A percentile compares a stretch with the other conserved stretches of the same genome.
phyloP scores from a whole-genome alignment of 164 flowering plant genomes.

The Pachysandra terminalis region DNA sequence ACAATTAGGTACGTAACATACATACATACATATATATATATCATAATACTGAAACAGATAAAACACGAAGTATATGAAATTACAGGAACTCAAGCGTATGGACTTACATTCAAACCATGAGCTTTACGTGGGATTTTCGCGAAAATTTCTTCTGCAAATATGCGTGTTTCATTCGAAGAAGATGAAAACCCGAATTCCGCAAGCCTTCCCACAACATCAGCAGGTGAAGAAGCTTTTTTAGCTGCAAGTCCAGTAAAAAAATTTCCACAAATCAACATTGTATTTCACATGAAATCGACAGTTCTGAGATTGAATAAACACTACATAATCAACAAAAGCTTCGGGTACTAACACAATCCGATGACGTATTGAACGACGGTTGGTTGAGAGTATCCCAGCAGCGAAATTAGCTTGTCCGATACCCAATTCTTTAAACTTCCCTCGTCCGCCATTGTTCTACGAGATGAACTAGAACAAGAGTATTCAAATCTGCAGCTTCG shows the following conservation, averaged over 20 bases:
- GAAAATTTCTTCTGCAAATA: constrained; percentile 73
- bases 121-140: constrained; percentile 60
- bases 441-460: constrained; percentile 50
- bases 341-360: constrained; percentile 50
- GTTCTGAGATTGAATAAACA: neutral
- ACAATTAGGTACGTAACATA: too few species aligned
- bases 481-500: neutral
- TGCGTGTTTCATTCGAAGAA: constrained; percentile 50
- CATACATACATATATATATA: too few species aligned
- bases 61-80: too few species aligned
- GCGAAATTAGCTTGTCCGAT: constrained; percentile 66
- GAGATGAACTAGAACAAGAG: neutral
- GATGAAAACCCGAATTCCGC: constrained; percentile 51
- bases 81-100: too few species aligned
- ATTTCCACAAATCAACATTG: neutral
- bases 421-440: constrained; percentile 65
- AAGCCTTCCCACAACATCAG: constrained; percentile 49
- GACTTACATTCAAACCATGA: constrained; percentile 64
- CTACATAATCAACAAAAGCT: neutral
- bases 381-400: constrained; percentile 69
- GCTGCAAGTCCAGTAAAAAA: constrained; percentile 11
- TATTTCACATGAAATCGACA: neutral
- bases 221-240: constrained; percentile 69
- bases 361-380: constrained; percentile 70
- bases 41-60: too few species aligned